Evolutionary conservation across 495 filamentous ascomycete species (phyloP).

Genomic region (Thermothielavioides terrestris): DNA sequence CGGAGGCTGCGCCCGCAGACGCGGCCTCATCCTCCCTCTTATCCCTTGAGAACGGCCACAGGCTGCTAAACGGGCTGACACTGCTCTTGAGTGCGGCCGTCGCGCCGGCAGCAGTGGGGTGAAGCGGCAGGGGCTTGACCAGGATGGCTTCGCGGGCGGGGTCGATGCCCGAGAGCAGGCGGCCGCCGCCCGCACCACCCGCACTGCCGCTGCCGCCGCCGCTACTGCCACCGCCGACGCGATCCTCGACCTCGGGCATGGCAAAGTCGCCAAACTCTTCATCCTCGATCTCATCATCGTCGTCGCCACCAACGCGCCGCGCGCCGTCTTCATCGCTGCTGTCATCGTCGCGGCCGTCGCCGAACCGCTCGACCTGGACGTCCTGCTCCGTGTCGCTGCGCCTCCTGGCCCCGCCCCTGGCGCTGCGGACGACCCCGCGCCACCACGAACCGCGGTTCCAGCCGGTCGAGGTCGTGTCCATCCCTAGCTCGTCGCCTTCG

Average conservation of each 20-base stretch:
- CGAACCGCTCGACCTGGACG: constrained; percentile 32
- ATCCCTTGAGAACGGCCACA: constrained; percentile 39
- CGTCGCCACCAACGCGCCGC: constrained; percentile 19
- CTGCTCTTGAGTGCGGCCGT: constrained; percentile 25
- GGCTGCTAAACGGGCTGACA: constrained; percentile 33
- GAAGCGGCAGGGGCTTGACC: constrained; percentile 39
- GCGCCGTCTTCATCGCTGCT: constrained; percentile 26
- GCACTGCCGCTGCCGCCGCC: too few species aligned
- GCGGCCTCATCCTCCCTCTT: constrained; percentile 12
- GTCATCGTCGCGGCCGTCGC: constrained; percentile 37
- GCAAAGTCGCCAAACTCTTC: constrained; percentile 47
- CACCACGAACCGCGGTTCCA: constrained; percentile 40
- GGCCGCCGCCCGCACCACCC: too few species aligned
- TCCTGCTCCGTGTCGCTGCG: neutral
- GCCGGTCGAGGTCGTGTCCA: constrained; percentile 4
- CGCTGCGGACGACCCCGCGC: constrained; percentile 32
- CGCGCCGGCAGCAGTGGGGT: too few species aligned
- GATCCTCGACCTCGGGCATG: constrained; percentile 38
- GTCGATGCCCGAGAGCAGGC: constrained; percentile 31
- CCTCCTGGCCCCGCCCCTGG: constrained; percentile 7
- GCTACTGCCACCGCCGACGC: constrained; percentile 2
- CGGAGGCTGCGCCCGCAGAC: constrained; percentile 1
- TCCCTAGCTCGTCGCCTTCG: constrained; percentile 12
- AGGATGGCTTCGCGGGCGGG: constrained; percentile 27
- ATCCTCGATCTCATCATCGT: constrained; percentile 39